Evolutionary conservation across 106 monocot species (phyloP).

Genomic region (Hemerocallis citrina): DNA sequence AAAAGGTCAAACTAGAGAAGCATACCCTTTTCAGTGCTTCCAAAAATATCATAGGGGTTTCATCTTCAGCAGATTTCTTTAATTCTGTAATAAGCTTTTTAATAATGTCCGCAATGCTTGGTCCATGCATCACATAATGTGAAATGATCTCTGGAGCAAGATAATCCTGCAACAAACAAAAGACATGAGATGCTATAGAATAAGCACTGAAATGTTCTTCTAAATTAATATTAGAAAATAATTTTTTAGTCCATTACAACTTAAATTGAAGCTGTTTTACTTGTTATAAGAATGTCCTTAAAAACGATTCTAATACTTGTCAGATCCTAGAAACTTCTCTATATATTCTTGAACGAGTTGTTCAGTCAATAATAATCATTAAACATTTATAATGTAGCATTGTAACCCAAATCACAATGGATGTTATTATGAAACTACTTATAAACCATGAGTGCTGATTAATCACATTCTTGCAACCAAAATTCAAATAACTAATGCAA

Average conservation of each 20-base stretch:
- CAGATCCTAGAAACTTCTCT: not conserved
- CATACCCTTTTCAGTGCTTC: slow-evolving; percentile 88
- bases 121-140: slow-evolving; percentile 84
- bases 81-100: slow-evolving; percentile 73
- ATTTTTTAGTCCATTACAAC: not conserved
- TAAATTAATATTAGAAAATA: not conserved
- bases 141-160: slow-evolving; percentile 93
- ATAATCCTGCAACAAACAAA: slow-evolving; percentile 54
- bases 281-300: not conserved
- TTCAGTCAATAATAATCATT: not conserved
- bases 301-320: not conserved
- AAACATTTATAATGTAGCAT: too few species aligned
- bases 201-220: not conserved
- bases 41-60: slow-evolving; percentile 59
- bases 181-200: not conserved
- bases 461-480: not conserved
- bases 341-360: not conserved
- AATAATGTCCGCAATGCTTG: slow-evolving; percentile 70
- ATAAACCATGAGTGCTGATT: too few species aligned
- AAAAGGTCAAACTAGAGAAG: slow-evolving; percentile 7
- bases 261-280: not conserved
- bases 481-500: not conserved
- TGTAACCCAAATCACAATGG: not conserved
- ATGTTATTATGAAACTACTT: too few species aligned
- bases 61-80: slow-evolving; percentile 62